Evolutionary conservation across 2,329 filamentous ascomycete species (phyloP), one percentile per base, ranked within the genome.

Genomic region (Xylariaceae sp.): DNA sequence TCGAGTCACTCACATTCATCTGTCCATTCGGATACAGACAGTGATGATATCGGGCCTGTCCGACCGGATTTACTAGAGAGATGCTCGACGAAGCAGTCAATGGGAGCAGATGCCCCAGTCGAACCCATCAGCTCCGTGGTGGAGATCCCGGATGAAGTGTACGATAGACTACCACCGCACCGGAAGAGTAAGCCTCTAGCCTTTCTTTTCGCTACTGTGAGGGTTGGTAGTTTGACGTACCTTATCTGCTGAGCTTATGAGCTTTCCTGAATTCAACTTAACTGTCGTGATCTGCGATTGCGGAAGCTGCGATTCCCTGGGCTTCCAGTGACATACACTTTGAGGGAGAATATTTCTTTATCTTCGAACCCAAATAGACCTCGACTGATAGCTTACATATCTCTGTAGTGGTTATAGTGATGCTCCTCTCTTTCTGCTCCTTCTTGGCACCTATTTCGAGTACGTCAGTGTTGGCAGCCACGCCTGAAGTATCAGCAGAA

Each of bases 381-480:
- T 29, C 9, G 26, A 29, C 26, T 33, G 18, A 7, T 7, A 12
- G 19, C 45, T 49, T 19, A 51, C 39, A 16, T 3, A 3, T 31
- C 16, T 9, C 11, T 13, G 4, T 34, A 51, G 49, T 72, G 3
- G 55, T 80, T 46, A 85, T 91, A 39, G 82, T 89, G 13, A 67
- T 70, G 9, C 73, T 89, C 4, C 65, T 90, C 39, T 83, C 85
- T 0, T 87, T 83, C 57, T 89, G 85, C 64, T 80, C 83, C 19
- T 88, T 91, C 49, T 68, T 91, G 34, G 81, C 87, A 1, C 87
- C 87, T 0, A 77, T 88, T 18, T 85, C 81, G 11, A 87, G 81
- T 30, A 90, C 86, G 0, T 82, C 83, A 1, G 79, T 90, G 8
- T 64, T 91, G 11, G 75, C 85, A 1, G 87, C 85, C 2, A 78